phyloP scores from a whole-genome alignment of 176 grass and related monocot species.

The Paspalum notatum region DNA sequence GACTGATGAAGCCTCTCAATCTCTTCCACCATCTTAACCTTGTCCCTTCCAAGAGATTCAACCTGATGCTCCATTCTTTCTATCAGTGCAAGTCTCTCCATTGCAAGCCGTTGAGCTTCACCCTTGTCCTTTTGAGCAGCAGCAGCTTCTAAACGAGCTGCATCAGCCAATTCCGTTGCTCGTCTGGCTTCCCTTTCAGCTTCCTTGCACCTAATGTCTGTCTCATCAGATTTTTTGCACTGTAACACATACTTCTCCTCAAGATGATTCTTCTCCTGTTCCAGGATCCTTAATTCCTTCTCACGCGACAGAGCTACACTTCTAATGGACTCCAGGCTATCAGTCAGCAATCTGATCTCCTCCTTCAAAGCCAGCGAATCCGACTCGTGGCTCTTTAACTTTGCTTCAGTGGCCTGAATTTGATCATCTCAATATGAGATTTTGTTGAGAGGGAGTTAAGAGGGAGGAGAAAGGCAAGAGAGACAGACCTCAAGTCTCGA shows the following conservation, averaged over 20 bases:
- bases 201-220: slow-evolving; percentile 83
- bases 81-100: slow-evolving; percentile 79
- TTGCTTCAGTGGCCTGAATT: slow-evolving; percentile 75
- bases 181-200: slow-evolving; percentile 86
- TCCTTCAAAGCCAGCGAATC: slow-evolving; percentile 75
- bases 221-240: slow-evolving; percentile 81
- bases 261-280: slow-evolving; percentile 94
- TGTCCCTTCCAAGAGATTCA: slow-evolving; percentile 84
- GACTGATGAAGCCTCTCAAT: slow-evolving; percentile 70
- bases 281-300: slow-evolving; percentile 72
- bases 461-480: neutral
- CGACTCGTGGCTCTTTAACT: slow-evolving; percentile 68
- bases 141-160: slow-evolving; percentile 67
- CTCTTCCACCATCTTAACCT: slow-evolving; percentile 65
- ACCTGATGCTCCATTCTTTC: slow-evolving; percentile 82
- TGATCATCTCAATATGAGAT: slow-evolving; percentile 28
- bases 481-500: slow-evolving; percentile 70
- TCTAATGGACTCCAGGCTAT: slow-evolving; percentile 72
- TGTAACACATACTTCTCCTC: slow-evolving; percentile 74
- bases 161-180: slow-evolving; percentile 83
- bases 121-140: slow-evolving; percentile 83
- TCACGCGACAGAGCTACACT: slow-evolving; percentile 65
- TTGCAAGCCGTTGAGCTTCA: slow-evolving; percentile 76
- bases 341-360: slow-evolving; percentile 73
- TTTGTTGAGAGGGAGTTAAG: neutral